Base-by-base conservation (phyloP, 345 rosid genomes). In the Sonneratia caseolaris region DNA sequence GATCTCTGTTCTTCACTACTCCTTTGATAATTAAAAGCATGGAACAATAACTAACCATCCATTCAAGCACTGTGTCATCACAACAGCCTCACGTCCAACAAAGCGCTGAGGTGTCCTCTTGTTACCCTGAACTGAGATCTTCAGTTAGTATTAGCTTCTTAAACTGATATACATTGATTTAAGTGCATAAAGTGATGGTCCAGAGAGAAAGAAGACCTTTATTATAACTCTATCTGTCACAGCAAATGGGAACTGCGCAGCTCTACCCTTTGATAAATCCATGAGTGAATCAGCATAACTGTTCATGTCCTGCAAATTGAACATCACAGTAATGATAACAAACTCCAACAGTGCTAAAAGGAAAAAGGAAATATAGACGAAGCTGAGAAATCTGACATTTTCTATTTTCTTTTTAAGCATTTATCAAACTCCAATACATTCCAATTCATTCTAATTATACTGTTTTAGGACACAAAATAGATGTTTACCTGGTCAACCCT, bases 11-110 rank as follows among this genome's bases (percentile, higher is more conserved):
- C 32, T 27, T 27, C 32, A 27, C 32, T 27, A 27, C 32, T 53
- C 15, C 0, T 18, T 22, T 27, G 22, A 53, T 53, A 19, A 53
- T 53, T 3, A 18, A 53, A 53, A 18, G 13, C 66, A 19, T 38
- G 43, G 53, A 37, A 75, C 64, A 48, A 71, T 70, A 15, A 84
- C 89, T 70, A 68, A 93, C 97, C 98, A 93, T 88, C 97, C 98
- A 76, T 93, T 91, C 79, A 93, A 81, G 95, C 98, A 93, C 53
- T 91, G 98, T 21, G 98, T 88, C 74, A 91, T 92, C 67, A 90
- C 93, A 66, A 90, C 84, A 65, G 98, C 96, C 81, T 87, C 89
- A 37, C 98, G 96, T 74, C 96, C 98, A 47, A 93, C 98, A 86
- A 93, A 93, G 66, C 92, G 87, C 73, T 82, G 86, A 7, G 97